Evolutionary conservation across 2,329 filamentous ascomycete genomes (phyloP).

Genomic region (Alternaria alternata): DNA sequence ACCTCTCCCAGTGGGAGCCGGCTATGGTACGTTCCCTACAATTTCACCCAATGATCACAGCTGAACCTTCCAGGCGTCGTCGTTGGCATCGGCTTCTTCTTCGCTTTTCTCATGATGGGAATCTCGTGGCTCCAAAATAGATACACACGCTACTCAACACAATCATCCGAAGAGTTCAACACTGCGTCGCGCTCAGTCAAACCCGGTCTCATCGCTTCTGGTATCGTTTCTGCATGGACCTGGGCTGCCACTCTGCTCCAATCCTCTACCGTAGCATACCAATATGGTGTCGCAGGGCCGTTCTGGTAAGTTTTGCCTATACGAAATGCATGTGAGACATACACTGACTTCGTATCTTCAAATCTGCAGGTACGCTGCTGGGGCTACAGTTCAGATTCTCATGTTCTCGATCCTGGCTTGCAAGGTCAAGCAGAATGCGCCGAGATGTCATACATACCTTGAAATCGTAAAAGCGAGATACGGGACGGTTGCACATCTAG

Average conservation of each 20-base stretch:
- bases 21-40: conserved; percentile 54
- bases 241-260: conserved; percentile 56
- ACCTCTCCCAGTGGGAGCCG: conserved; percentile 50
- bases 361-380: conserved; percentile 47
- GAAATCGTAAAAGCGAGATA: conserved; percentile 55
- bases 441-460: conserved; percentile 53
- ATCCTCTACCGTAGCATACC: conserved; percentile 40
- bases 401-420: conserved; percentile 55
- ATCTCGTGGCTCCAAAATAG: conserved; percentile 50
- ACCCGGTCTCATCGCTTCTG: conserved; percentile 57
- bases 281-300: conserved; percentile 41
- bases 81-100: conserved; percentile 58
- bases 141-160: conserved; percentile 51
- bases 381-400: conserved; percentile 56
- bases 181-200: conserved; percentile 56
- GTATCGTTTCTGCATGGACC: conserved; percentile 60
- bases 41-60: not conserved
- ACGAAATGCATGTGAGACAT: too few relatives aligned
- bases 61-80: conserved; percentile 44
- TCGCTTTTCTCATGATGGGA: conserved; percentile 46
- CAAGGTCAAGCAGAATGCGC: conserved; percentile 54
- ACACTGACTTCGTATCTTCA: too few relatives aligned
- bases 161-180: conserved; percentile 58
- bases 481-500: conserved; percentile 48
- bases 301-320: conserved; percentile 32